Conservation (phyloP, 2,329 filamentous ascomycete species). For the Harringtonia aguacate region DNA sequence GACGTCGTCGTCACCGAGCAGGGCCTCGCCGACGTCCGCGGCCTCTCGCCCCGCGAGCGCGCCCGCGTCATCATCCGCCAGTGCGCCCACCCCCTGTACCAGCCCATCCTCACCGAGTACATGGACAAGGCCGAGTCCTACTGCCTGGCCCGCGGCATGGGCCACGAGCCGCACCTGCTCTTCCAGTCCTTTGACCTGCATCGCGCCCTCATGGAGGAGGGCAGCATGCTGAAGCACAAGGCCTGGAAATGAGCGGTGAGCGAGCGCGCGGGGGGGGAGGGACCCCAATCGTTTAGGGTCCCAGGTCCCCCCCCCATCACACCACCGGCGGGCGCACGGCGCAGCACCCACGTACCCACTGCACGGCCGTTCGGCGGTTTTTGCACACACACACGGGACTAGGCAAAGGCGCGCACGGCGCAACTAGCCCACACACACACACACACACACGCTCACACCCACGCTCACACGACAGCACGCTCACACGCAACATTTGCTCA, state of each 20-base stretch:
- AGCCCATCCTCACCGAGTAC: slow-evolving; percentile 72
- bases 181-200: slow-evolving; percentile 88
- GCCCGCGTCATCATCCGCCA: slow-evolving; percentile 79
- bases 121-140: slow-evolving; percentile 79
- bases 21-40: slow-evolving; percentile 77
- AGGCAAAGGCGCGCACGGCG: too few species aligned
- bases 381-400: too few species aligned
- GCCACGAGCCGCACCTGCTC: slow-evolving; percentile 79
- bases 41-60: slow-evolving; percentile 67
- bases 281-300: too few species aligned
- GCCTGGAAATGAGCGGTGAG: slow-evolving; percentile 4
- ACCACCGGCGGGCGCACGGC: too few species aligned
- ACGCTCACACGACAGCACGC: too few species aligned
- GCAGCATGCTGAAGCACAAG: slow-evolving; percentile 64
- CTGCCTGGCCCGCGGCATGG: slow-evolving; percentile 77
- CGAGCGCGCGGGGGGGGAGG: too few species aligned
- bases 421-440: too few species aligned
- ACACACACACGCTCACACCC: too few species aligned
- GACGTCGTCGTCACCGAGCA: slow-evolving; percentile 72
- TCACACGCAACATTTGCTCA: too few species aligned
- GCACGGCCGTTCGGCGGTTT: too few species aligned
- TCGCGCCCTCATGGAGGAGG: slow-evolving; percentile 68
- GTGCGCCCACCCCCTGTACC: slow-evolving; percentile 77
- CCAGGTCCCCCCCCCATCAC: too few species aligned
- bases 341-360: too few species aligned